Base-by-base conservation (phyloP, 768 basidiomycete genomes). In the Tylopilus subfusipes region DNA sequence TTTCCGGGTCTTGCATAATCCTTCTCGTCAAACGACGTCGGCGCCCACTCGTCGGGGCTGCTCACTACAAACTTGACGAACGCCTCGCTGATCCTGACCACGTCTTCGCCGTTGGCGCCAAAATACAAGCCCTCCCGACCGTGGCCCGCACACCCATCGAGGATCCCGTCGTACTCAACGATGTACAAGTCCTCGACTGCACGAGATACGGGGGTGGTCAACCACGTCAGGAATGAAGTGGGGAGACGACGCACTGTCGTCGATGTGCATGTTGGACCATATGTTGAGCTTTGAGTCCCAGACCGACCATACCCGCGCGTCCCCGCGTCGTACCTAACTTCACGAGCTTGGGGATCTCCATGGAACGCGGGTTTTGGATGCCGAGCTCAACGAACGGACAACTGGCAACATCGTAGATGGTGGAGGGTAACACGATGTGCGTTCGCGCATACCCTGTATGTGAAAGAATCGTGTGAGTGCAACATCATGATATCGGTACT, bases 251-350 rank as follows among this genome's bases (percentile, higher is more conserved):
- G 16, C 9, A 59, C 55, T 63, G 27, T 84, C 82, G 42, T 76
- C 68, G 48, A 84, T 75, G 57, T 84, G 75, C 13, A 85, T 77
- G 53, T 81, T 82, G 1, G 78, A 75, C 86, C 84, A 86, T 6
- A 80, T 53, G 52, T 85, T 82, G 59, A 76, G 72, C 2, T 85
- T 85, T 82, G 59, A 76, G 72, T 2, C 85, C 85, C 33, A 75
- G 54, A 0, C 84, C 84, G 14, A 85, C 72, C 65, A 82, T 72
- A 13, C 82, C 83, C 0, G 73, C 82, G n/a, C 75, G 73, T 3
- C 76, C 76, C 29, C 84, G 73, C 56, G 61, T 68, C 40, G 84
- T 59, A 19, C 77, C 61, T 0, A 74, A 75, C 3, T 64, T 65
- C 54, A 85, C 76, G 9, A 84, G 62, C 1, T 11, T 18, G 12